Conservation (phyloP, 2,329 filamentous ascomycete species). For the Fusarium hainanense region DNA sequence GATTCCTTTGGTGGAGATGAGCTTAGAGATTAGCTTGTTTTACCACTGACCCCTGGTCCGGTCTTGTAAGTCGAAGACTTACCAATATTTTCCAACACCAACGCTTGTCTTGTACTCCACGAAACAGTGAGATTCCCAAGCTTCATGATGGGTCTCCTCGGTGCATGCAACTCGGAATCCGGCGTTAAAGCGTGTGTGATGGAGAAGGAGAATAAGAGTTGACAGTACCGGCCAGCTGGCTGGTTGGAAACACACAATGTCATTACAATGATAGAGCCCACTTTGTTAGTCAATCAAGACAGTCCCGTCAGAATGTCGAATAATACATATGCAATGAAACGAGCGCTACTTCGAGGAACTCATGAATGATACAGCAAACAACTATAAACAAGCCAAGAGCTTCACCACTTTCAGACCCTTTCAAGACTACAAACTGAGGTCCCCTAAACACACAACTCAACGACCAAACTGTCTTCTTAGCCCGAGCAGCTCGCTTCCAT, state of each 20-base stretch:
- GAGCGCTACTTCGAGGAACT: neutral
- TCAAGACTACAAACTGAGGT: neutral
- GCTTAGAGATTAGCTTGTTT: neutral
- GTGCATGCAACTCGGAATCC: neutral
- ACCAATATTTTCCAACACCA: slow-evolving; percentile 9
- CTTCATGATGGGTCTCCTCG: neutral
- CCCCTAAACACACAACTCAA: neutral
- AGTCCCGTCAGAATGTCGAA: neutral
- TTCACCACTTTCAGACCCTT: neutral
- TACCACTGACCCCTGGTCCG: neutral
- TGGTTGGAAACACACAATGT: neutral
- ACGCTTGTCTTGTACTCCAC: neutral
- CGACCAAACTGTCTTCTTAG: slow-evolving; percentile 25
- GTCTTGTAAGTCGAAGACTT: neutral
- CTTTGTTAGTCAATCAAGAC: neutral
- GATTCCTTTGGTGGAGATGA: neutral
- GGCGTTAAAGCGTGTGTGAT: neutral
- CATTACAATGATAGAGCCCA: neutral
- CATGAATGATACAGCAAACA: neutral
- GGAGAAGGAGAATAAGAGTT: neutral
- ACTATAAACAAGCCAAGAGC: neutral
- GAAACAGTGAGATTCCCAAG: slow-evolving; percentile 22
- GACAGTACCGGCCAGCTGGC: neutral
- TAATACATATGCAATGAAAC: slow-evolving; percentile 20
- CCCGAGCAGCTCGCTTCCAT: slow-evolving; percentile 29